Conservation (phyloP, 208 protist genomes). For the Leishmania major region DNA sequence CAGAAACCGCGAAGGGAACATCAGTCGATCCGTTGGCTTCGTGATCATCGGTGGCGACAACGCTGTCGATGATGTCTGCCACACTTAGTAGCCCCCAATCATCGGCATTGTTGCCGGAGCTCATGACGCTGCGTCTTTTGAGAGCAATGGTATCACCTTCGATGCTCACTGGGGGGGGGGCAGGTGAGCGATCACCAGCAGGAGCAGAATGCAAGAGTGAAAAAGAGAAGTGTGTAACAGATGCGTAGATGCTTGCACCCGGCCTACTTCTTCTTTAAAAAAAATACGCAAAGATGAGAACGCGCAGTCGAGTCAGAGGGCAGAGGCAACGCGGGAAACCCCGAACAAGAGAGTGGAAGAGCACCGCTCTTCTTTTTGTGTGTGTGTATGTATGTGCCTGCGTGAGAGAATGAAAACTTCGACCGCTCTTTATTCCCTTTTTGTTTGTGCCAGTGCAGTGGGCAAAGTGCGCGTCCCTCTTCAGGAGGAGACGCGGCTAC, state of each 20-base stretch:
- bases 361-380: not conserved
- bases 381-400: not conserved
- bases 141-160: not conserved
- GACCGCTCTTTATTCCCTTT: not conserved
- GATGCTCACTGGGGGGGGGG: not conserved
- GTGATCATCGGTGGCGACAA: slow-evolving; percentile 38
- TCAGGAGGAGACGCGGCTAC: not conserved
- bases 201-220: not conserved
- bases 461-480: not conserved
- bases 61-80: slow-evolving; percentile 45
- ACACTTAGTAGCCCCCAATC: slow-evolving; percentile 82
- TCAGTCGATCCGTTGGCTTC: not conserved
- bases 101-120: slow-evolving; percentile 15
- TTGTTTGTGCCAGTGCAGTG: not conserved
- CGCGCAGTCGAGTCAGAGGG: not conserved
- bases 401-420: not conserved
- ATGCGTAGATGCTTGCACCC: not conserved
- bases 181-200: not conserved
- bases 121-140: slow-evolving; percentile 12
- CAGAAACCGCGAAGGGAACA: not conserved
- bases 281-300: not conserved
- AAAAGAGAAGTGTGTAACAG: not conserved
- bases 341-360: not conserved
- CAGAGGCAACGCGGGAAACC: not conserved
- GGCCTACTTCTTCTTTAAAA: not conserved